Conservation (phyloP, 148 eudicot genomes). For the Amaranthus palmeri region DNA sequence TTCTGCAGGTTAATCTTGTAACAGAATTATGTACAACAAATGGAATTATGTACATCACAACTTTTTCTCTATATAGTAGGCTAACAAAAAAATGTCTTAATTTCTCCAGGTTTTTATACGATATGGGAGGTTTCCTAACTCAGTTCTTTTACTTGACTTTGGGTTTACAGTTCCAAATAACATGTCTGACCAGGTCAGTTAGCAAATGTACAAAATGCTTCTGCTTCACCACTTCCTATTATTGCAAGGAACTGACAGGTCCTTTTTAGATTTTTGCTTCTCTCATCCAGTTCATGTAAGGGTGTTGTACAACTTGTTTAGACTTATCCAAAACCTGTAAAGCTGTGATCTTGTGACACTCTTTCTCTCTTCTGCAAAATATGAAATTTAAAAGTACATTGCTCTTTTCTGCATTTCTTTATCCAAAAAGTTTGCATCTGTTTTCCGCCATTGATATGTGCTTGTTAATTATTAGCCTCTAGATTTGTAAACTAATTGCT, state of each 20-base stretch:
- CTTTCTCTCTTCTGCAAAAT: too few species aligned
- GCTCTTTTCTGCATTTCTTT: neutral
- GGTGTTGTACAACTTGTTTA: neutral
- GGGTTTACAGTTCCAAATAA: conserved; percentile 67
- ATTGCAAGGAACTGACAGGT: neutral
- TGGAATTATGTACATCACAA: too few species aligned
- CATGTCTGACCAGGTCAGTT: conserved; percentile 73
- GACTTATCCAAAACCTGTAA: too few species aligned
- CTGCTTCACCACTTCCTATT: neutral
- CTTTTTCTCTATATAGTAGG: neutral
- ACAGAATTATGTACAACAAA: neutral
- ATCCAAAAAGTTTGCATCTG: neutral
- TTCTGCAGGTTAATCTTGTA: neutral
- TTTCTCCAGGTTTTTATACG: conserved; percentile 62
- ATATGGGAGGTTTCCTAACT: conserved; percentile 77
- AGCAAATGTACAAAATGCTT: conserved; percentile 3
- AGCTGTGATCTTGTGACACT: too few species aligned
- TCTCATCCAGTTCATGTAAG: neutral
- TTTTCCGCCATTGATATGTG: neutral
- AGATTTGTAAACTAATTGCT: neutral
- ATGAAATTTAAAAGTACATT: too few species aligned
- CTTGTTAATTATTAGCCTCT: neutral
- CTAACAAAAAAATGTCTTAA: neutral
- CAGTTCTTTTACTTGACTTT: conserved; percentile 61
- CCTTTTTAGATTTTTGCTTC: neutral